Conservation (phyloP, 441 rosid genomes). For the Pelargonium citronellum region DNA sequence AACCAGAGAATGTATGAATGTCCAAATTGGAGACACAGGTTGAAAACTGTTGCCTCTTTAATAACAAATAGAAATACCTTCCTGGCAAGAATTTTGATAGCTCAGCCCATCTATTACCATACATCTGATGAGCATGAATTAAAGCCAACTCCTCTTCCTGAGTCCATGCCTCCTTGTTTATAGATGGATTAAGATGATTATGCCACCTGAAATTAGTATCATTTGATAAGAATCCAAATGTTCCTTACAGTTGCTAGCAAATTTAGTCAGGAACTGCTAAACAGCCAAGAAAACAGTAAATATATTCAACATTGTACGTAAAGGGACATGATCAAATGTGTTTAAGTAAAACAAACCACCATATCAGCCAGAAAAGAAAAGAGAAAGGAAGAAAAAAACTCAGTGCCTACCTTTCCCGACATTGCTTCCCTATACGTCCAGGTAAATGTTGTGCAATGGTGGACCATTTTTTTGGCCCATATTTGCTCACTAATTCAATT, state of each 20-base stretch:
- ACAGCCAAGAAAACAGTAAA: background rate
- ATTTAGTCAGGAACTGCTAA: background rate
- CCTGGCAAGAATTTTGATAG: conserved; percentile 41
- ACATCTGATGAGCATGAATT: conserved; percentile 23
- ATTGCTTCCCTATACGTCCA: conserved; percentile 50
- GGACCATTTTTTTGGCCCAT: conserved; percentile 38
- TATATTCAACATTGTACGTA: background rate
- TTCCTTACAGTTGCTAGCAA: background rate
- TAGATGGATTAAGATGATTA: conserved; percentile 42
- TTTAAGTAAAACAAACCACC: background rate
- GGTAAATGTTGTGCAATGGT: conserved; percentile 36
- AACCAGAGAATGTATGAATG: background rate
- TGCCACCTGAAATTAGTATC: conserved; percentile 31
- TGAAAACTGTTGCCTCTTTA: background rate
- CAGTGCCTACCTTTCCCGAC: conserved; percentile 42
- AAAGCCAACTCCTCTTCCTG: conserved; percentile 38
- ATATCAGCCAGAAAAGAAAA: background rate
- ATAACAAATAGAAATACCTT: conserved; percentile 23
- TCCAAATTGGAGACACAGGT: background rate
- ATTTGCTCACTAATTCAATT: conserved; percentile 25
- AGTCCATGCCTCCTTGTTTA: conserved; percentile 35
- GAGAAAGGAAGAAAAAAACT: background rate
- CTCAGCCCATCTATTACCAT: conserved; percentile 45
- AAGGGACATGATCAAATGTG: background rate
- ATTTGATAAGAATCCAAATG: background rate